These are phyloP conservation scores for Fusarium miscanthi DNA, from an alignment of 2,329 filamentous ascomycete species.

Conservation along the genomic window DNA sequence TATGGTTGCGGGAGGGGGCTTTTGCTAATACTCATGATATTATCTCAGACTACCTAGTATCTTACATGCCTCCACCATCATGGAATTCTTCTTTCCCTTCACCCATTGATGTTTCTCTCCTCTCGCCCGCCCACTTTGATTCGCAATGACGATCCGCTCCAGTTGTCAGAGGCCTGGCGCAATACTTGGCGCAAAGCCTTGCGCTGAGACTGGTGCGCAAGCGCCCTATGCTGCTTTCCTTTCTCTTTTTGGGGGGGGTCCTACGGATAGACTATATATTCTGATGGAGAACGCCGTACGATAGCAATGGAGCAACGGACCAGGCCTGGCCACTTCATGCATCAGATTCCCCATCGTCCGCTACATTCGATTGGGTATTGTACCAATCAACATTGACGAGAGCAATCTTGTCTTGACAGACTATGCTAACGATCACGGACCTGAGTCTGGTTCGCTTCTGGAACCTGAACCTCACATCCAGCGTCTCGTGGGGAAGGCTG, in stretches of 20 bases:
- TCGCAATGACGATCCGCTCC: conserved; percentile 40
- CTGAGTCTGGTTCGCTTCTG: conserved; percentile 20
- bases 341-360: conserved; percentile 18
- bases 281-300: not conserved
- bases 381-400: conserved; percentile 17
- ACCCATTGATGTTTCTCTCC: conserved; percentile 13
- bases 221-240: not conserved
- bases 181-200: conserved; percentile 27
- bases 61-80: conserved; percentile 28
- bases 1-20: not conserved
- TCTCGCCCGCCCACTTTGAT: conserved; percentile 26
- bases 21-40: conserved; percentile 31
- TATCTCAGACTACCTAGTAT: not conserved
- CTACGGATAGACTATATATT: not conserved
- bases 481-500: conserved; percentile 22
- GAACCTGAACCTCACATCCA: conserved; percentile 3
- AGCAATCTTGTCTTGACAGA: not conserved
- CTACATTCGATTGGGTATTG: conserved; percentile 11
- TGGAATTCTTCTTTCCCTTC: conserved; percentile 26
- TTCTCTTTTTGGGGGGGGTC: not conserved
- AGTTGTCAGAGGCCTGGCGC: conserved; percentile 35
- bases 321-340: not conserved
- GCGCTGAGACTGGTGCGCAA: conserved; percentile 16
- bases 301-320: not conserved
- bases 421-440: not conserved